Evolutionary conservation across 495 filamentous ascomycete genomes (phyloP), one percentile per base, ranked within the genome.

Genomic region (Tuber borchii): DNA sequence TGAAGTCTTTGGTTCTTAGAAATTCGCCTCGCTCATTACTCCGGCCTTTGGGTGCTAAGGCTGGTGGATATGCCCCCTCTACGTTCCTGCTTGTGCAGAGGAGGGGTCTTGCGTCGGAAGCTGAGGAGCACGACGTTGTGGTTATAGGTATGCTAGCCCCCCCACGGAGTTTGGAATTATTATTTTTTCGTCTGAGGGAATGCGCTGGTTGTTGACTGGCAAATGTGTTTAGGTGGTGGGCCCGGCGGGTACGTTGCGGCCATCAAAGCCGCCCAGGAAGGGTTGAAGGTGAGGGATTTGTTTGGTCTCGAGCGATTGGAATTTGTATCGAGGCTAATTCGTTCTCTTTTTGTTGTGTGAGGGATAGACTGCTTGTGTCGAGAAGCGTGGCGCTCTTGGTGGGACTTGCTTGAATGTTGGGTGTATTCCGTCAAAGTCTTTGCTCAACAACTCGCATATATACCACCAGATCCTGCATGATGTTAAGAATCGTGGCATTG

Each of bases 341-440:
- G 71, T 70, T 42, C 46, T 44, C 46, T 70, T 70, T 68, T 46
- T 65, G n/a, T 48, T 40, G 72, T 10, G 56, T 65, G 56, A 26
- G 56, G 48, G 56, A 65, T 83, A 97, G 95, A 94, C 97, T 76
- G 90, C 92, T 70, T 99, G 95, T 87, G 95, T 99, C 87, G 95
- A 99, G 87, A 99, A 99, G 88, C 94, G 95, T 83, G 95, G 94
- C 79, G 88, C 89, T 75, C 91, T 99, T 81, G 95, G 95, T 80
- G 95, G 95, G 82, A 99, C 95, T 78, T 99, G 95, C 88, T 87
- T 99, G 81, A 99, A 99, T 86, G 95, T 99, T 84, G 95, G 95
- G 86, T 99, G 95, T 86, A 99, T 99, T 82, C 95, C 95, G 69
- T 98, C 95, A 75, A 99, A 99, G 86, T 97, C 95, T 70, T 93